Evolutionary conservation across 805 yeast genomes (phyloP).

Genomic region (Jamesozyma piceae): DNA sequence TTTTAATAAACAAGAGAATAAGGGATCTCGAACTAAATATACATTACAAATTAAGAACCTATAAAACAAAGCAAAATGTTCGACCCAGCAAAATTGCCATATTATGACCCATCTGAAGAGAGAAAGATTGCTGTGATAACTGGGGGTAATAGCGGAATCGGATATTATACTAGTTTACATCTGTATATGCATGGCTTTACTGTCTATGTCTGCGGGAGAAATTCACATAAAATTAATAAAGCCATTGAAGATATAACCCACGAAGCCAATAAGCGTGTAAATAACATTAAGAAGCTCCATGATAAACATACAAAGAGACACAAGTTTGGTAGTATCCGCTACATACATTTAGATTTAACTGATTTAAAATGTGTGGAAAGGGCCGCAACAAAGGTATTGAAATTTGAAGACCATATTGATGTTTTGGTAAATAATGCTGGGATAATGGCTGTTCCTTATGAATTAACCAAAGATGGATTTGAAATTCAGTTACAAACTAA

Average conservation of each 20-base stretch:
- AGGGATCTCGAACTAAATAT: too few species aligned
- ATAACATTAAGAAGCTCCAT: slow-evolving; percentile 1
- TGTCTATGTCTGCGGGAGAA: slow-evolving; percentile 69
- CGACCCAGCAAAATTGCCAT: slow-evolving; percentile 49
- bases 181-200: slow-evolving; percentile 69
- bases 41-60: too few species aligned
- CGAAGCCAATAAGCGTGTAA: slow-evolving; percentile 38
- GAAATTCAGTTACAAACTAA: slow-evolving; percentile 77
- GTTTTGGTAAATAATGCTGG: slow-evolving; percentile 73
- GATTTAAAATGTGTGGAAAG: slow-evolving; percentile 38
- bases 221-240: slow-evolving; percentile 42
- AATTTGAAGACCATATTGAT: slow-evolving; percentile 43
- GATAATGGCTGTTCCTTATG: slow-evolving; percentile 65
- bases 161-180: slow-evolving; percentile 67
- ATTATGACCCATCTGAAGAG: slow-evolving; percentile 43
- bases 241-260: slow-evolving; percentile 47
- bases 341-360: slow-evolving; percentile 47
- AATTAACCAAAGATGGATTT: slow-evolving; percentile 55
- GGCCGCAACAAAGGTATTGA: slow-evolving; percentile 41
- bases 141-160: slow-evolving; percentile 77
- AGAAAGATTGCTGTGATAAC: slow-evolving; percentile 64
- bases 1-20: too few species aligned
- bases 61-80: slow-evolving; percentile 11
- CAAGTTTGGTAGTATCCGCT: slow-evolving; percentile 43
- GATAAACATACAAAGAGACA: slow-evolving; percentile 1